A percentile compares a stretch with the other conserved stretches of the same genome.
Evolutionary conservation across 495 filamentous ascomycete genomes (phyloP).

Genomic region (Clohesyomyces aquaticus): DNA sequence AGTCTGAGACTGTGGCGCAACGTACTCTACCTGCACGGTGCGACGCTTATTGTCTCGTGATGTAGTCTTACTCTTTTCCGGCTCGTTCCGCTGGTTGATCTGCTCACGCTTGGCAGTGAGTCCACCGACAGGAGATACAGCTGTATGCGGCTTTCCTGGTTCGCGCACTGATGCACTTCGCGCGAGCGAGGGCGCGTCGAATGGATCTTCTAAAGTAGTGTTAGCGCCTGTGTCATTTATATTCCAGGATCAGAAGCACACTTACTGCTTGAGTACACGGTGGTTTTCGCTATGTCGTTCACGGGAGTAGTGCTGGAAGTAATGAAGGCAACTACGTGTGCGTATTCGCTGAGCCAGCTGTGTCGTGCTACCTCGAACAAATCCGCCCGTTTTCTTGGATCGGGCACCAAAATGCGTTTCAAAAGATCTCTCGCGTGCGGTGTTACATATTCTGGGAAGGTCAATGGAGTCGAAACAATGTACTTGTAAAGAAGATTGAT

Average conservation of each 20-base stretch:
- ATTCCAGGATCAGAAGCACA: constrained; percentile 11
- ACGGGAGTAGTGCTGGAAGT: constrained; percentile 91
- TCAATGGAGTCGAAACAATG: constrained; percentile 95
- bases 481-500: constrained; percentile 99
- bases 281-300: constrained; percentile 81
- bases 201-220: constrained; percentile 50
- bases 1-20: constrained; percentile 85
- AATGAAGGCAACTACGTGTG: constrained; percentile 92
- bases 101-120: constrained; percentile 75
- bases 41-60: constrained; percentile 86
- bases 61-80: constrained; percentile 63
- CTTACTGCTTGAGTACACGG: constrained; percentile 69
- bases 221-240: constrained; percentile 41
- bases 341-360: constrained; percentile 97
- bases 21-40: constrained; percentile 98
- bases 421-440: constrained; percentile 94
- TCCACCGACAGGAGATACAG: constrained; percentile 62
- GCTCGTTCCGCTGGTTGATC: constrained; percentile 67
- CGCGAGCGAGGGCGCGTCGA: constrained; percentile 67
- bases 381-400: constrained; percentile 91
- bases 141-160: constrained; percentile 69
- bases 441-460: constrained; percentile 98
- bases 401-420: constrained; percentile 91
- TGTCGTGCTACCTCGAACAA: constrained; percentile 97
- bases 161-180: constrained; percentile 93